Percentiles rank a stretch among this genome's conserved stretches.
Conservation (phyloP, 345 rosid genomes). For the Corchorus capsularis region DNA sequence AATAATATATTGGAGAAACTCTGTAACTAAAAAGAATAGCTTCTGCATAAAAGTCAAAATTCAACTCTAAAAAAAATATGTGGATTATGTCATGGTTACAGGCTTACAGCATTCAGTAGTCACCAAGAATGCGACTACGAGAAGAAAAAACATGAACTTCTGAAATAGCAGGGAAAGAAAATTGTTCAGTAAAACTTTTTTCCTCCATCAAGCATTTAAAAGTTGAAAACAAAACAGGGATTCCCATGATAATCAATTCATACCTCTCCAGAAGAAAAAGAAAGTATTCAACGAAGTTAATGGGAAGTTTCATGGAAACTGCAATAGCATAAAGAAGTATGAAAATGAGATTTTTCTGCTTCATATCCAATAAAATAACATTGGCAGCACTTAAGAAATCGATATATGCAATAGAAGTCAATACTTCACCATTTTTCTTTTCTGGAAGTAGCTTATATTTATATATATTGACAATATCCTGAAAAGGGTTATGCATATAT, state of each 20-base stretch:
- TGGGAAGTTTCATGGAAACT: neutral
- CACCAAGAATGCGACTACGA: neutral
- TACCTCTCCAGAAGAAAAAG: neutral
- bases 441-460: neutral
- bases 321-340: neutral
- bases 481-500: neutral
- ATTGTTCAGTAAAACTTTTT: neutral
- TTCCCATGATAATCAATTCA: neutral
- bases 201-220: neutral
- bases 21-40: neutral
- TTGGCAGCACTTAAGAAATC: neutral
- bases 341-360: neutral
- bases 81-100: neutral
- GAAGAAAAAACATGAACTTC: neutral
- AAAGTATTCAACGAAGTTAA: neutral
- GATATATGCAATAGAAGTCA: neutral
- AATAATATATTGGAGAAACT: neutral
- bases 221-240: neutral
- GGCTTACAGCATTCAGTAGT: neutral
- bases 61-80: neutral
- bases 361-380: neutral
- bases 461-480: neutral
- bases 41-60: neutral
- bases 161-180: neutral
- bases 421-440: neutral